Conservation (phyloP, 139 green algal species). For the Chlamydomonas sphaeroides region DNA sequence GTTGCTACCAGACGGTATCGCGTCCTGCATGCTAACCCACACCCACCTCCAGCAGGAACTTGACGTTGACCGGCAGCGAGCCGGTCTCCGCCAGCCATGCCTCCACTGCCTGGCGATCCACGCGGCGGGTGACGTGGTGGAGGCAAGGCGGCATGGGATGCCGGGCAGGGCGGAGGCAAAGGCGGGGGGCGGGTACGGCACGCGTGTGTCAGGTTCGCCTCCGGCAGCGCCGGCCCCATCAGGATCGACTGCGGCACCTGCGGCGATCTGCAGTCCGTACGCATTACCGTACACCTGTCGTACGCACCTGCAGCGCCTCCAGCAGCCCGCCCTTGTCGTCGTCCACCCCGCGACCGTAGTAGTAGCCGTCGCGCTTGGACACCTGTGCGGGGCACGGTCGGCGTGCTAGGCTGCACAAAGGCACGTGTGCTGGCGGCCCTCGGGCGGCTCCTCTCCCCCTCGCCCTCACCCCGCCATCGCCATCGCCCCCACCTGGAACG, state of each 20-base stretch:
- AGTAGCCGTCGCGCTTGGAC: slow-evolving; percentile 46
- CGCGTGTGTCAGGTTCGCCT: no score
- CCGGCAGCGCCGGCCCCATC: no score
- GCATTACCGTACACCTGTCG: no score
- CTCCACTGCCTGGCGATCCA: slow-evolving; percentile 45
- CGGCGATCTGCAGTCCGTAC: not conserved
- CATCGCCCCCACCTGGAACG: slow-evolving; percentile 7
- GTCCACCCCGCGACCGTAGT: slow-evolving; percentile 65
- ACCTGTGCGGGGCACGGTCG: slow-evolving; percentile 22
- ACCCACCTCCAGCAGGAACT: slow-evolving; percentile 53
- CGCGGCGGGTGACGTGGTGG: no score
- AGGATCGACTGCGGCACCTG: no score
- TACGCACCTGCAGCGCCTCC: slow-evolving; percentile 57
- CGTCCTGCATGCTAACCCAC: not conserved
- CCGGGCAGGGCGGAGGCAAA: no score
- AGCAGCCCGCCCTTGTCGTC: slow-evolving; percentile 76
- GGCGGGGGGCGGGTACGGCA: no score
- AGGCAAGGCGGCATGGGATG: no score
- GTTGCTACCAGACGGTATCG: not conserved
- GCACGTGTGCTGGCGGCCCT: no score
- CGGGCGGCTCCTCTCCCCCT: no score
- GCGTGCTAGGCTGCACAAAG: no score
- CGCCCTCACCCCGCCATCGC: no score
- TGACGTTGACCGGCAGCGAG: slow-evolving; percentile 48
- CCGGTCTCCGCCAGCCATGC: slow-evolving; percentile 31